Percentiles rank a stretch among this genome's conserved stretches.
Evolutionary conservation across 495 filamentous ascomycete genomes (phyloP).

Genomic region (Trichoderma erinaceum): DNA sequence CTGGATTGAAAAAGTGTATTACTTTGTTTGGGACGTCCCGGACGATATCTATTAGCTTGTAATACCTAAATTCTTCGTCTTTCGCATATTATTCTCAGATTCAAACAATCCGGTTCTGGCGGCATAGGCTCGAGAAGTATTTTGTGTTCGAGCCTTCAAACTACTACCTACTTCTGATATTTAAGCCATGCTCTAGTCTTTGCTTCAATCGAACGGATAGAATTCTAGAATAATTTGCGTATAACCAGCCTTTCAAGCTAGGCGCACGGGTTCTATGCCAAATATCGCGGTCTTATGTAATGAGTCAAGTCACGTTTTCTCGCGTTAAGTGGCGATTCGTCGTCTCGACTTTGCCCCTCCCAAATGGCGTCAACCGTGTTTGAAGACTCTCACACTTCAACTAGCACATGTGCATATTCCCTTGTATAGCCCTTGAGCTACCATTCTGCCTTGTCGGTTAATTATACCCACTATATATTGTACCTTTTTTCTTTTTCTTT

Average conservation of each 20-base stretch:
- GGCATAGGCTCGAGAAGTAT: too few relatives aligned
- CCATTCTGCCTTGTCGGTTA: neutral
- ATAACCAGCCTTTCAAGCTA: too few relatives aligned
- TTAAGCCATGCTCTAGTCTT: too few relatives aligned
- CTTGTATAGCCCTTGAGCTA: neutral
- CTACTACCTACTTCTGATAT: too few relatives aligned
- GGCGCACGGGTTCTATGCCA: too few relatives aligned
- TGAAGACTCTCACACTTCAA: neutral
- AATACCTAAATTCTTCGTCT: too few relatives aligned
- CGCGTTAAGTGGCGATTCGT: constrained; percentile 2
- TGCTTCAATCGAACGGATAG: too few relatives aligned
- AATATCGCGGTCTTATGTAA: too few relatives aligned
- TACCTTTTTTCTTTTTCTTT: neutral
- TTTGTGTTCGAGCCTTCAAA: too few relatives aligned
- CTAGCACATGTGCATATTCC: neutral
- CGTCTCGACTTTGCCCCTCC: neutral
- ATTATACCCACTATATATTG: neutral
- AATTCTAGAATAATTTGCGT: too few relatives aligned
- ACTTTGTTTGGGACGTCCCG: neutral
- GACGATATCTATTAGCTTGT: neutral
- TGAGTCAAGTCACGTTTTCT: constrained; percentile 6
- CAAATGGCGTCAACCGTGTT: neutral
- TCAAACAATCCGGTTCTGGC: too few relatives aligned
- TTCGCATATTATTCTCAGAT: too few relatives aligned
- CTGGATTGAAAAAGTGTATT: neutral